Evolutionary conservation across 164 flowering plant species (phyloP).

Genomic region (Warburgia ugandensis): DNA sequence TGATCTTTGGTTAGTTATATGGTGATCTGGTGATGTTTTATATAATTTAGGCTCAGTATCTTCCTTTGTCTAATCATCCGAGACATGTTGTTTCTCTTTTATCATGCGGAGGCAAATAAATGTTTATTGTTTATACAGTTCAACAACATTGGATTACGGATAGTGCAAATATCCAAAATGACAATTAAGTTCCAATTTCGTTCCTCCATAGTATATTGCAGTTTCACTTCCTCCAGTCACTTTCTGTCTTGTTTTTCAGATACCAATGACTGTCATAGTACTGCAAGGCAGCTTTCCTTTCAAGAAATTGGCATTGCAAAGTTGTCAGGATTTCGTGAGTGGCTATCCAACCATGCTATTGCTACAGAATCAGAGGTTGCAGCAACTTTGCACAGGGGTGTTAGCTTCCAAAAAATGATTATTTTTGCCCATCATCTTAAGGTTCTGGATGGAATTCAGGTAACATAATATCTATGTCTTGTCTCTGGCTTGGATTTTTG

Average conservation of each 20-base stretch:
- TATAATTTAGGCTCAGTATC: too few species aligned
- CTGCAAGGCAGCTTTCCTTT: constrained; percentile 34
- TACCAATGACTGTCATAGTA: constrained; percentile 12
- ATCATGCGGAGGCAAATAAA: too few species aligned
- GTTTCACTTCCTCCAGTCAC: too few species aligned
- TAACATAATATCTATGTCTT: constrained; percentile 16
- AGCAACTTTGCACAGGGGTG: constrained; percentile 21
- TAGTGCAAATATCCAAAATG: too few species aligned
- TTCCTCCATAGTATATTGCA: too few species aligned
- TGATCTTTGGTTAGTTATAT: background rate
- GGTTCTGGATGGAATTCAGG: constrained; percentile 89
- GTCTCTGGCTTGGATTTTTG: too few species aligned
- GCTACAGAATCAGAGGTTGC: constrained; percentile 34
- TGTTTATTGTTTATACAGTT: too few species aligned
- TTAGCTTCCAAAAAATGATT: constrained; percentile 62
- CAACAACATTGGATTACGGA: too few species aligned
- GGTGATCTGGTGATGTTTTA: background rate
- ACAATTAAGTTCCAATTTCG: too few species aligned
- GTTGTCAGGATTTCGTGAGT: constrained; percentile 72
- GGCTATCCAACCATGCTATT: constrained; percentile 81
- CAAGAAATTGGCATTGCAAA: constrained; percentile 88
- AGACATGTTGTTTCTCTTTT: too few species aligned
- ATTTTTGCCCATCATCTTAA: constrained; percentile 90
- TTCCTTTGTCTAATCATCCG: too few species aligned
- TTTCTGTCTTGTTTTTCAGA: constrained; percentile 31